Base-by-base conservation (phyloP, 179 eudicot species). In the Camellia oleifera region DNA sequence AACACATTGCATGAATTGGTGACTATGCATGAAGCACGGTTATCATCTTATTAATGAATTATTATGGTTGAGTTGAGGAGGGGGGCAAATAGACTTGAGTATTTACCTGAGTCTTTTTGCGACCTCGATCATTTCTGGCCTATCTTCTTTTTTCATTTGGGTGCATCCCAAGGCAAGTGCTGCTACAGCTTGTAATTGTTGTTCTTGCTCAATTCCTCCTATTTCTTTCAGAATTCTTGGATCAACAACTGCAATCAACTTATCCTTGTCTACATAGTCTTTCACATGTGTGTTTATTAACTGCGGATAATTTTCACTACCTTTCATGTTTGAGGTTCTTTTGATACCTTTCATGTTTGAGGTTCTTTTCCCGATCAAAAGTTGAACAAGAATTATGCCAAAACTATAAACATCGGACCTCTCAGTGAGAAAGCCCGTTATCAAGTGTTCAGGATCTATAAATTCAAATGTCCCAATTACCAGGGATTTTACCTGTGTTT, bases 61-160 rank as follows among this genome's bases (percentile, higher is more conserved):
- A 26, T 26, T 26, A 20, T 20, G 23, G 23, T 20, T 20, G 23
- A 20, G 23, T 20, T 20, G 23, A 26, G 1, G 32, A 0, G 32
- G 13, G 11, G 32, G 23, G 23, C 23, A 20, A 20, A 20, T 20
- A 20, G 23, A 20, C 23, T 20, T 20, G 23, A 20, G 23, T 20
- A 20, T 20, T 20, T 20, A 20, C 23, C 23, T 20, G 23, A 20
- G 23, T 20, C 23, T 20, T 44, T 26, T 64, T 44, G 79, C 83
- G 42, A 68, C 73, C 23, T 74, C 81, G 18, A 82, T 72, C 46
- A 80, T 82, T 56, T 67, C 42, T 20, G 83, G 80, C 74, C 80
- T 74, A 45, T 70, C 69, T 56, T 74, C 75, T 46, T 56, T 78
- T 26, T 68, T 48, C 11, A 0, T 6, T 57, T 57, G 4, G 1